These are phyloP conservation scores for Carallia brachiata DNA, from an alignment of 345 rosid species.

Conservation along the genomic window DNA sequence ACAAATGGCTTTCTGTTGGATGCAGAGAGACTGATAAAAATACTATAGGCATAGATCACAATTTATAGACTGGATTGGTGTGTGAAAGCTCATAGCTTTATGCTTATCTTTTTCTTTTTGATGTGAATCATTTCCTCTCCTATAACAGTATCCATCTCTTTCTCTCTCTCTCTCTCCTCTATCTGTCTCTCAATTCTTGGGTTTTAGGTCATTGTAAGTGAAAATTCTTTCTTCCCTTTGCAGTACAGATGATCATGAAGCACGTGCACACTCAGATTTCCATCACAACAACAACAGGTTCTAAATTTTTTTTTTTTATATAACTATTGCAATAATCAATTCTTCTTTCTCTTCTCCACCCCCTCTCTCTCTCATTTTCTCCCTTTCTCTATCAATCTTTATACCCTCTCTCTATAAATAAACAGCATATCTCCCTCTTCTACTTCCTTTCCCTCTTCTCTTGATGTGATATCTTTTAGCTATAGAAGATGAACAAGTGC, in stretches of 20 bases:
- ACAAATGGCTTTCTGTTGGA: constrained; percentile 36
- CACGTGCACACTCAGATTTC: constrained; percentile 75
- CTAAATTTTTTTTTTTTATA: constrained; percentile 25
- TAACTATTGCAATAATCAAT: constrained; percentile 48
- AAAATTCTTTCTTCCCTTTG: constrained; percentile 31
- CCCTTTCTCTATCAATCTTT: constrained; percentile 19
- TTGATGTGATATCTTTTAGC: not conserved
- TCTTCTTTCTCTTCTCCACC: constrained; percentile 16
- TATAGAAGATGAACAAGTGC: constrained; percentile 2
- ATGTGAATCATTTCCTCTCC: constrained; percentile 7
- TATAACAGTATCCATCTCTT: constrained; percentile 3
- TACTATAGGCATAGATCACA: constrained; percentile 7
- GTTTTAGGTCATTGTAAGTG: constrained; percentile 21
- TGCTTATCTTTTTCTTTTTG: not conserved
- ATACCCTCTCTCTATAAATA: constrained; percentile 20
- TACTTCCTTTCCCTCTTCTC: constrained; percentile 9
- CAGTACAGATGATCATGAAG: constrained; percentile 60
- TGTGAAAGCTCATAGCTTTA: not conserved
- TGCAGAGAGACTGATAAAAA: constrained; percentile 8
- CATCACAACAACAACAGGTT: constrained; percentile 69
- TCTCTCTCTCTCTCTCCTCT: constrained; percentile 23
- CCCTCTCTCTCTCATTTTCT: constrained; percentile 16
- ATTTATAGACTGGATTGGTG: constrained; percentile 24
- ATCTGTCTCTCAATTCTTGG: constrained; percentile 10
- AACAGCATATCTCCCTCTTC: constrained; percentile 4